Base-by-base conservation (phyloP, 1,284 basidiomycete species). In the Kwoniella shivajii region DNA sequence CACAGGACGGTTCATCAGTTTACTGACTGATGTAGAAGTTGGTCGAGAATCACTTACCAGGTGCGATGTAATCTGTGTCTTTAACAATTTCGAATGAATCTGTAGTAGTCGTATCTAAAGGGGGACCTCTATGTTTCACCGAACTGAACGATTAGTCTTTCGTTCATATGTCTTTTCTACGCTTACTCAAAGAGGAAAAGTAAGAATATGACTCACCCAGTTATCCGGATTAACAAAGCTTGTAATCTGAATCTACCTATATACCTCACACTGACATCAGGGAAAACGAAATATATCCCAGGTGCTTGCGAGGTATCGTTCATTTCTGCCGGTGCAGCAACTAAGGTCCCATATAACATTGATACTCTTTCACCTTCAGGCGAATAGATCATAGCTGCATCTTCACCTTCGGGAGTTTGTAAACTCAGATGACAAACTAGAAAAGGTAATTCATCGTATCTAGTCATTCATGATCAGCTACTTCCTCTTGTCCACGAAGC, bases 211-310 rank as follows among this genome's bases (percentile, higher is more conserved):
- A 83, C 87, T 82, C 77, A 88, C 92, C 85, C 85, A 64, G 88
- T 86, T 63, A 93, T 82, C 69, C 85, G 82, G 75, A 90, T 81
- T 43, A 94, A 81, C 16, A 83, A 85, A 51, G 93, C 83, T 48
- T 85, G 84, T 43, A 95, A 80, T 64, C 86, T 83, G 77, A 88
- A 95, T 14, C 82, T 83, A 14, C 92, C 92, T 29, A 84, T 80
- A 79, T 83, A 84, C 13, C 89, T 84, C 54, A 95, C 84, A 70
- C 89, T 90, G 64, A 91, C 88, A 74, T 95, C 92, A 7, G 92
- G 87, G 70, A 94, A 95, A 49, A 92, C 79, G 70, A 95, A 93
- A 75, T 89, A 93, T 33, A 89, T 80, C 7, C 89, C 89, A 63
- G 83, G 80, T 34, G 86, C 84, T 39, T 89, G 89, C 72, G 88